Percentiles rank a stretch among this genome's conserved stretches.
Evolutionary conservation across 306 rosid species (phyloP).

Genomic region (Lagenaria siceraria): DNA sequence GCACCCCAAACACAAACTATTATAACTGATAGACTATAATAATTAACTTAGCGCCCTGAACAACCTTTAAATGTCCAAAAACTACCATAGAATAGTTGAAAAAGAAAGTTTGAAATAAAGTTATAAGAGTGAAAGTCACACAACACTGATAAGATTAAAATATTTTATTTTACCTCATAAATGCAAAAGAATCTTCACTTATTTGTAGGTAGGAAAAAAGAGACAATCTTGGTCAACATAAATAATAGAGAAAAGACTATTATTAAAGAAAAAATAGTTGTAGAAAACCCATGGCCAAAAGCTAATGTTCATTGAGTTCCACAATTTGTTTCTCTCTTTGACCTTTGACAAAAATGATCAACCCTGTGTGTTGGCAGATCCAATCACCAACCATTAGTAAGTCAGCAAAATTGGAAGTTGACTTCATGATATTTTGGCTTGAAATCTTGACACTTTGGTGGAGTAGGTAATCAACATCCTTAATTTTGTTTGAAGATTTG

Average conservation of each 20-base stretch:
- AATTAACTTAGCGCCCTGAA: too few relatives aligned
- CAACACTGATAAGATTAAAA: neutral
- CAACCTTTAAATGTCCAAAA: neutral
- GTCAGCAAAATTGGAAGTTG: neutral
- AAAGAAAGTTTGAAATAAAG: neutral
- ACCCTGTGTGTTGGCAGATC: neutral
- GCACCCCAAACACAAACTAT: too few relatives aligned
- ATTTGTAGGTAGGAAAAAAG: neutral
- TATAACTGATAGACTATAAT: too few relatives aligned
- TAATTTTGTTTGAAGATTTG: neutral
- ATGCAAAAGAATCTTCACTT: neutral
- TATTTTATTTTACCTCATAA: neutral
- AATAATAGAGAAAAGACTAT: neutral
- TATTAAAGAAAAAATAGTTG: neutral
- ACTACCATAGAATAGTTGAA: neutral
- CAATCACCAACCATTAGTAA: neutral
- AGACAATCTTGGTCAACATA: neutral
- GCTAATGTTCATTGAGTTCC: neutral
- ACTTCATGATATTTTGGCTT: neutral
- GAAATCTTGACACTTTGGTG: neutral
- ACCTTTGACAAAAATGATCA: neutral
- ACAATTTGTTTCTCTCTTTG: neutral
- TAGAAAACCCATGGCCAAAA: neutral
- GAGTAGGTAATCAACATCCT: neutral
- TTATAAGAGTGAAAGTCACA: neutral